Base-by-base conservation (phyloP, 1,284 basidiomycete species). In the Leccinum proliferum region DNA sequence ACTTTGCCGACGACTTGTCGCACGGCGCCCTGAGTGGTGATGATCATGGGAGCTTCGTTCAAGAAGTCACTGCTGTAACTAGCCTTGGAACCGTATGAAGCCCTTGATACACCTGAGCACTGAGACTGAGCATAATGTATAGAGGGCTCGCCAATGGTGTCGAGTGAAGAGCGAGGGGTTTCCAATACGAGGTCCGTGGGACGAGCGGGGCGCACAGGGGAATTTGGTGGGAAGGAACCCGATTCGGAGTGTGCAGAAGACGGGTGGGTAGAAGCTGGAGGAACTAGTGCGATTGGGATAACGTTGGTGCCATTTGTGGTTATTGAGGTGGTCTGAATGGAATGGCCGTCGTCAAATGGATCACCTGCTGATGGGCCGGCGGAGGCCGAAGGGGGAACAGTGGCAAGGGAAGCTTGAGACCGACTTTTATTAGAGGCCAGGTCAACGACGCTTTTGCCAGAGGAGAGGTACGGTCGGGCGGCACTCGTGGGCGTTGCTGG, bases 261-360 rank as follows among this genome's bases (percentile, higher is more conserved):
- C 3, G 62, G 62, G 18, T 68, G 69, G 43, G 75, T 73, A 9
- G 81, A 80, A 18, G 83, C 82, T 21, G 88, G 83, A n/a, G 87
- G 77, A 43, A 92, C 87, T 59, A 92, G 79, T 5, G 89, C 89
- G 66, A 92, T 93, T 63, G 90, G 90, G 62, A 93, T 93, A 66
- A 91, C 90, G 69, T 93, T 92, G 14, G 90, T 90, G 48, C 83
- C 83, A 71, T 89, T 87, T 11, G 89, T 88, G 60, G 83, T 81
- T 21, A 86, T 85, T 15, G 83, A 83, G 1, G 79, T 78, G 15
- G 90, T 92, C 74, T 90, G 88, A 63, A 92, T 92, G 21, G 90
- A 91, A 61, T 88, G 83, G 39, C 73, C 77, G 71, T 92, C 90
- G 48, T 83, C 82, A 74, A 92, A 92, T n/a, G 90, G 90, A 77